These are phyloP conservation scores for Phytophthora tubulina DNA, from an alignment of 352 stramenopile genomes.

Conservation along the genomic window DNA sequence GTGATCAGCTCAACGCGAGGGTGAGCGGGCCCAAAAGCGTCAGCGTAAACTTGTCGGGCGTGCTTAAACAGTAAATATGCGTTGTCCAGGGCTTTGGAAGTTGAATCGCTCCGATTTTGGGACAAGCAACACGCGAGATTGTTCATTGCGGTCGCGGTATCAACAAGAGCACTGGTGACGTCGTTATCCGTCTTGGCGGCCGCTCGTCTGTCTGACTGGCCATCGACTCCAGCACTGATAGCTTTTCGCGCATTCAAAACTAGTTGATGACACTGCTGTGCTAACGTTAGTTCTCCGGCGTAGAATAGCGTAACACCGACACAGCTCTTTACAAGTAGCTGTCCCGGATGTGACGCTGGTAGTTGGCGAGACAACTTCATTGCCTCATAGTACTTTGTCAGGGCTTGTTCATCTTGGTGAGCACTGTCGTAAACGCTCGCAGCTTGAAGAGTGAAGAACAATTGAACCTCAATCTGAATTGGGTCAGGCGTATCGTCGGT, in stretches of 20 bases:
- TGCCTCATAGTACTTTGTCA: constrained; percentile 63
- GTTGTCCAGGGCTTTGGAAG: constrained; percentile 49
- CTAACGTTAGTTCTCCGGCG: constrained; percentile 53
- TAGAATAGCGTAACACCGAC: constrained; percentile 72
- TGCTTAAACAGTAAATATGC: constrained; percentile 71
- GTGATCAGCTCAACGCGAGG: constrained; percentile 54
- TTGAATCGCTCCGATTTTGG: constrained; percentile 51
- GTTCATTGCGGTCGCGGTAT: constrained; percentile 80
- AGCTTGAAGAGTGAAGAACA: constrained; percentile 65
- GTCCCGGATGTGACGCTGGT: constrained; percentile 43
- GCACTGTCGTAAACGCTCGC: constrained; percentile 71
- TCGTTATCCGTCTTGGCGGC: constrained; percentile 11
- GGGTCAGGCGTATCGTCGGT: constrained; percentile 15
- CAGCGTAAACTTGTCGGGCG: constrained; percentile 54
- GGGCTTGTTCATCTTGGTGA: constrained; percentile 52
- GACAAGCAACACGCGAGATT: constrained; percentile 79
- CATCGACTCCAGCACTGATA: constrained; percentile 5
- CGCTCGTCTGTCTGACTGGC: constrained; percentile 10
- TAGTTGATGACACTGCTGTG: constrained; percentile 64
- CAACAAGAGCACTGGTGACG: constrained; percentile 34
- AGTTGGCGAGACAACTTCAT: constrained; percentile 53
- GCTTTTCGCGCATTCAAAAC: constrained; percentile 53
- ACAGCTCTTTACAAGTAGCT: constrained; percentile 57
- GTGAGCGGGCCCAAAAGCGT: constrained; percentile 55
- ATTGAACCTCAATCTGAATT: constrained; percentile 43